Evolutionary conservation across 345 rosid species (phyloP).

Genomic region (Pistacia vera): DNA sequence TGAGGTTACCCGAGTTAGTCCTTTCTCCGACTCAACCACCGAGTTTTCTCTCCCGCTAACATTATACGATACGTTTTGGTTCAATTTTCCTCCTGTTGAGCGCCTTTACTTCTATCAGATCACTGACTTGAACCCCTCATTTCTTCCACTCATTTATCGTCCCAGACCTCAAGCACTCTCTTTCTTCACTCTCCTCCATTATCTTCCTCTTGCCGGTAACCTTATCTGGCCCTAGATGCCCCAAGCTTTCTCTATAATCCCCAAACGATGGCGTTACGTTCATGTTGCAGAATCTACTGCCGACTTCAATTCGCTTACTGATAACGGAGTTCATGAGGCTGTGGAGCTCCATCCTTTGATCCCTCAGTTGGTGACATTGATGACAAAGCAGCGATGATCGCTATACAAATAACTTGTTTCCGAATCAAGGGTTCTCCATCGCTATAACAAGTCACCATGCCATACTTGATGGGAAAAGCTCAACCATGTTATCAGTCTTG

Average conservation of each 20-base stretch:
- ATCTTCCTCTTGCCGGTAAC: slow-evolving; percentile 37
- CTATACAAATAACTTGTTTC: slow-evolving; percentile 42
- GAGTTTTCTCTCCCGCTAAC: slow-evolving; percentile 33
- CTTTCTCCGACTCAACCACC: slow-evolving; percentile 20
- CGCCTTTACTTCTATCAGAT: slow-evolving; percentile 42
- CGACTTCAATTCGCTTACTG: slow-evolving; percentile 28
- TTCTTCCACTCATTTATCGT: slow-evolving; percentile 38
- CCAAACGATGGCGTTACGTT: slow-evolving; percentile 34
- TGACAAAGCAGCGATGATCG: slow-evolving; percentile 9
- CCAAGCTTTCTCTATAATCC: slow-evolving; percentile 24
- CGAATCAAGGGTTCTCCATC: slow-evolving; percentile 31
- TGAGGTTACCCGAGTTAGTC: slow-evolving; percentile 22
- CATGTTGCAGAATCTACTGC: slow-evolving; percentile 41
- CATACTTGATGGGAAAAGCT: slow-evolving; percentile 15
- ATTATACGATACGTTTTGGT: slow-evolving; percentile 27
- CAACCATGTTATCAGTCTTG: slow-evolving; percentile 16
- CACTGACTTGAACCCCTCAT: slow-evolving; percentile 18
- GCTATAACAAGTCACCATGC: slow-evolving; percentile 39
- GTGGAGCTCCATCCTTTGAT: slow-evolving; percentile 32
- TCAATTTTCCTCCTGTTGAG: slow-evolving; percentile 33
- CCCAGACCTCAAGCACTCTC: slow-evolving; percentile 42
- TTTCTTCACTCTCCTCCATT: slow-evolving; percentile 37
- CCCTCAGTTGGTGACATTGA: slow-evolving; percentile 29
- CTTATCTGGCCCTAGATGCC: slow-evolving; percentile 25
- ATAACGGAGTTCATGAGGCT: slow-evolving; percentile 24